phyloP scores from a whole-genome alignment of 495 filamentous ascomycete species.

The Bombardia bombarda region DNA sequence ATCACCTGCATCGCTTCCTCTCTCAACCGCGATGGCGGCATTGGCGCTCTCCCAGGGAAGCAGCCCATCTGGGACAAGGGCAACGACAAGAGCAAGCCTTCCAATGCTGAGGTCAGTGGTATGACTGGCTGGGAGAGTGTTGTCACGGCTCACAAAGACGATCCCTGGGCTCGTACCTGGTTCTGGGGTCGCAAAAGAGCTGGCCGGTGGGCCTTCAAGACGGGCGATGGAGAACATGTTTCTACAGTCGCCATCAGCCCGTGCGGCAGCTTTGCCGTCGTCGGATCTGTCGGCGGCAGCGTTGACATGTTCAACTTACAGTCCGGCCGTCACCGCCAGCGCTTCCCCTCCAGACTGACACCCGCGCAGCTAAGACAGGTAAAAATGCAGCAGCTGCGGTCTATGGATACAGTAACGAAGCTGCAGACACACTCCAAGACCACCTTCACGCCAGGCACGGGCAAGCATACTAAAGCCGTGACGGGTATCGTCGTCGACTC shows the following conservation, averaged over 20 bases:
- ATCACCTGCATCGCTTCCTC: constrained; percentile 86
- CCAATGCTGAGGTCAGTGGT: constrained; percentile 51
- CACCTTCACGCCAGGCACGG: constrained; percentile 37
- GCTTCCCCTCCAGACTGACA: constrained; percentile 67
- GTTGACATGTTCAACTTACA: constrained; percentile 96
- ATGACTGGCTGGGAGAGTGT: constrained; percentile 94
- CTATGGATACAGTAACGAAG: constrained; percentile 40
- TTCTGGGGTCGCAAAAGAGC: constrained; percentile 93
- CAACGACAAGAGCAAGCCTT: constrained; percentile 46
- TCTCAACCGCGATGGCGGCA: constrained; percentile 86
- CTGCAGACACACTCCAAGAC: constrained; percentile 32
- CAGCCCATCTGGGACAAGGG: constrained; percentile 71
- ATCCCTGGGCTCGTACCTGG: constrained; percentile 85
- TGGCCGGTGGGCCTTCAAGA: constrained; percentile 87
- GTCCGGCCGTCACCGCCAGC: constrained; percentile 76
- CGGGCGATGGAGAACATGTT: constrained; percentile 73
- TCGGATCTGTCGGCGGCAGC: constrained; percentile 73
- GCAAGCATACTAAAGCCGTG: constrained; percentile 71
- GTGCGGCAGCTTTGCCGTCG: constrained; percentile 89
- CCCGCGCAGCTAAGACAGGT: constrained; percentile 56
- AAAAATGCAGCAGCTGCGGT: constrained; percentile 44
- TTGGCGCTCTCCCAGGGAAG: constrained; percentile 64
- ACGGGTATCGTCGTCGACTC: constrained; percentile 80
- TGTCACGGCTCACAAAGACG: constrained; percentile 84
- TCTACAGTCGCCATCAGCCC: constrained; percentile 81